Evolutionary conservation across 257 asterid genomes (phyloP), one percentile per base, ranked within the genome.

Genomic region (Henckelia pumila): DNA sequence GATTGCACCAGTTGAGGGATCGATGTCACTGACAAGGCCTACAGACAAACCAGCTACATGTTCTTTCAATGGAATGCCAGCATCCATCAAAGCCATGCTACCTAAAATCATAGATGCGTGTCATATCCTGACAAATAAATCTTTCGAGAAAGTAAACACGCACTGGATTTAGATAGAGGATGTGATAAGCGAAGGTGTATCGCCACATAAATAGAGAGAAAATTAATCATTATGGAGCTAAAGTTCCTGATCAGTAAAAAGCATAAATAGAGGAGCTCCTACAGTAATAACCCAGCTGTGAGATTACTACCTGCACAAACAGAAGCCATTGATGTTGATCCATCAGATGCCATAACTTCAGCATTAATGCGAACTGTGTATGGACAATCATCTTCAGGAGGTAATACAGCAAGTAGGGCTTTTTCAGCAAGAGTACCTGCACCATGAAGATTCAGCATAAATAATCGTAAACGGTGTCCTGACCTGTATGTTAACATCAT

Each of bases 1-100:
- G 79, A 91, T 88, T 82, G 87, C 96, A 78, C 91, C 96, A 74
- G 96, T 90, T 69, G 81, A 80, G 57, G 95, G 80, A 74, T 90
- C 93, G 56, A 78, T 78, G 64, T 88, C 95, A 67, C 95, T 90
- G 67, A 94, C 76, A 75, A 94, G 96, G 72, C 99, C 99, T 65
- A 94, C 85, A 16, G 96, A 94, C 73, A 94, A 35, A 69, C 97
- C 99, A 30, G 97, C 97, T 52, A 90, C 97, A 40, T 88, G 99
- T 67, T 87, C 95, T 72, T 74, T 84, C 82, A 94, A 65, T 21
- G 88, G 92, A 84, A 94, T 87, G 75, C 97, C 99, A 72, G 97
- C 92, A 83, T 94, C 96, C 97, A 94, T 86, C 83, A 94, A 87
- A 70, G 97, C 99, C 99, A 94, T 82, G 85, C 99, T 94, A 73